phyloP scores from a whole-genome alignment of 139 green algal genomes.

The Chlorella sp. region DNA sequence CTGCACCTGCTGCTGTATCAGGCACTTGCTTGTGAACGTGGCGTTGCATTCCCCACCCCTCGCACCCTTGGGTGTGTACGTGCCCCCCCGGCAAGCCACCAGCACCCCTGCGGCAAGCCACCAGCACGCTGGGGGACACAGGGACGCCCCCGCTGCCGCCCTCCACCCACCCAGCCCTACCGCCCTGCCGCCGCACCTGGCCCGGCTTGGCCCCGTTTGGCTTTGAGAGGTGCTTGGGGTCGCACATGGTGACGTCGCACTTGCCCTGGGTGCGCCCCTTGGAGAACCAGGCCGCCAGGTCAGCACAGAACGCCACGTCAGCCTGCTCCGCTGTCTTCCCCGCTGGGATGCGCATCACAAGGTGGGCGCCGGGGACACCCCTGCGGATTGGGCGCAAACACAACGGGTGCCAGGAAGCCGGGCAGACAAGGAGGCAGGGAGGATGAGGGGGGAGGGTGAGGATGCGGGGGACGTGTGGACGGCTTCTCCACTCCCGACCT shows the following conservation, averaged over 20 bases:
- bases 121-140: no score
- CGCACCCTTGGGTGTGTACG: no score
- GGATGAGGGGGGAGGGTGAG: background rate
- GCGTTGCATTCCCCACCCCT: background rate
- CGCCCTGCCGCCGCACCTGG: slow-evolving; percentile 11
- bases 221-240: slow-evolving; percentile 74
- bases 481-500: no score
- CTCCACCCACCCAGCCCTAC: no score
- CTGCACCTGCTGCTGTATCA: background rate
- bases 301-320: slow-evolving; percentile 77
- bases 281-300: slow-evolving; percentile 80
- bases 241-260: slow-evolving; percentile 65
- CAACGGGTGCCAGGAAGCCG: background rate
- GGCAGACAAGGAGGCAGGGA: no score
- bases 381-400: background rate
- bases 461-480: no score
- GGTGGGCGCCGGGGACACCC: slow-evolving; percentile 35
- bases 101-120: no score
- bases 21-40: background rate
- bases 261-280: slow-evolving; percentile 59
- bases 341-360: slow-evolving; percentile 26
- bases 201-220: slow-evolving; percentile 83
- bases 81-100: no score
- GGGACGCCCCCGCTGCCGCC: no score
- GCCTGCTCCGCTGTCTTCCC: background rate